Percentiles rank a stretch among this genome's conserved stretches.
These are phyloP conservation scores for Xylaria sp. DNA, from an alignment of 2,329 filamentous ascomycete genomes.

Conservation along the genomic window DNA sequence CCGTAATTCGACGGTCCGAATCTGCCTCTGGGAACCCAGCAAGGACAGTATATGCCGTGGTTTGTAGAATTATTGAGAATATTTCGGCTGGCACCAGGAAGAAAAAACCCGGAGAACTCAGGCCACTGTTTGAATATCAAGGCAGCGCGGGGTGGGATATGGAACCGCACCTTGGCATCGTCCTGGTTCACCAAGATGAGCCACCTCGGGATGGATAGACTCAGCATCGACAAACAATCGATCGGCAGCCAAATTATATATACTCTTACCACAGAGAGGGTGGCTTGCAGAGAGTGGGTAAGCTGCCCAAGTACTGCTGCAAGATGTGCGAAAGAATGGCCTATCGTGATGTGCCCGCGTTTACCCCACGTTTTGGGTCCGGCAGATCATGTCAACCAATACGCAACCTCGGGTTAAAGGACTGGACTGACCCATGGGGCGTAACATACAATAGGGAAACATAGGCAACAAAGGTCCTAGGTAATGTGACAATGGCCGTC, in stretches of 20 bases:
- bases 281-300: not conserved
- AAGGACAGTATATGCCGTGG: not conserved
- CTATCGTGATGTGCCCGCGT: constrained; percentile 14
- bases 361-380: constrained; percentile 39
- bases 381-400: constrained; percentile 39
- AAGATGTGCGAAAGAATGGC: constrained; percentile 1
- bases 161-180: not conserved
- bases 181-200: not conserved
- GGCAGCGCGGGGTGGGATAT: not conserved
- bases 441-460: not conserved
- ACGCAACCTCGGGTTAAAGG: constrained; percentile 32
- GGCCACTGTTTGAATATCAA: not conserved
- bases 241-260: not conserved
- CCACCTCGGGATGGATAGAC: not conserved
- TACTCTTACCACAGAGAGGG: not conserved
- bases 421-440: constrained; percentile 11
- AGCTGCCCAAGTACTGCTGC: not conserved
- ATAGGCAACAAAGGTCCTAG: not conserved
- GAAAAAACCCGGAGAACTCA: not conserved
- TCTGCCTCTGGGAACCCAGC: not conserved
- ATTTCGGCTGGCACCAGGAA: not conserved
- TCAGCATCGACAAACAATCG: not conserved
- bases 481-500: constrained; percentile 3
- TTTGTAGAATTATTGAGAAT: not conserved
- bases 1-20: not conserved